These are phyloP conservation scores for Neurospora crassa DNA, from an alignment of 2,329 filamentous ascomycete genomes.

Conservation along the genomic window DNA sequence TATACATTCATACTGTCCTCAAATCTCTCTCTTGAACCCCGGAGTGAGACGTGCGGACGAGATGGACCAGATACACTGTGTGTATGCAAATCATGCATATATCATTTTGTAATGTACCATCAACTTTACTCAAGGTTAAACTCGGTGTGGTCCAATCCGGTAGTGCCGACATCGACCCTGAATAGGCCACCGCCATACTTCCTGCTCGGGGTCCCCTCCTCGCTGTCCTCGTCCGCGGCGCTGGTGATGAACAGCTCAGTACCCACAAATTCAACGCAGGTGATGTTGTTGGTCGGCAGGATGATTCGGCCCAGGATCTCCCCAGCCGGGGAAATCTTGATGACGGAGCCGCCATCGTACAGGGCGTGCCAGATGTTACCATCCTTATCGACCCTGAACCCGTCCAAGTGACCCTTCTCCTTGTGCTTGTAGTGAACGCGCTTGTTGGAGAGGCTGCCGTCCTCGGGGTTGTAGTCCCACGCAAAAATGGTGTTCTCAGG, in stretches of 20 bases:
- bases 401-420: constrained; percentile 63
- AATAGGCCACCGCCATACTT: constrained; percentile 64
- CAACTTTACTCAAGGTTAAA: constrained; percentile 40
- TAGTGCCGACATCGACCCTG: constrained; percentile 65
- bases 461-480: constrained; percentile 61
- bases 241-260: constrained; percentile 70
- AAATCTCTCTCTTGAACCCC: not conserved
- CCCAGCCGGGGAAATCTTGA: constrained; percentile 63
- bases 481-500: constrained; percentile 59
- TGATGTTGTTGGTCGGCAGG: constrained; percentile 70
- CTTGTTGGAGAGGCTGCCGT: constrained; percentile 56
- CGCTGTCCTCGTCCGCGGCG: constrained; percentile 55
- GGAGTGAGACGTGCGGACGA: not conserved
- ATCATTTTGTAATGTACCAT: not conserved
- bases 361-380: constrained; percentile 85
- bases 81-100: not conserved
- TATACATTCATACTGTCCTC: not conserved
- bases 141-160: constrained; percentile 52
- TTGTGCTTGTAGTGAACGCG: constrained; percentile 65
- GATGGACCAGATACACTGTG: not conserved
- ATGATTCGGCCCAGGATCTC: constrained; percentile 64
- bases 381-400: constrained; percentile 72
- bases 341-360: constrained; percentile 67
- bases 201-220: constrained; percentile 44
- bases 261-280: constrained; percentile 73